Conservation (phyloP, 1,139 yeast genomes). For the Candida freyschussii region DNA sequence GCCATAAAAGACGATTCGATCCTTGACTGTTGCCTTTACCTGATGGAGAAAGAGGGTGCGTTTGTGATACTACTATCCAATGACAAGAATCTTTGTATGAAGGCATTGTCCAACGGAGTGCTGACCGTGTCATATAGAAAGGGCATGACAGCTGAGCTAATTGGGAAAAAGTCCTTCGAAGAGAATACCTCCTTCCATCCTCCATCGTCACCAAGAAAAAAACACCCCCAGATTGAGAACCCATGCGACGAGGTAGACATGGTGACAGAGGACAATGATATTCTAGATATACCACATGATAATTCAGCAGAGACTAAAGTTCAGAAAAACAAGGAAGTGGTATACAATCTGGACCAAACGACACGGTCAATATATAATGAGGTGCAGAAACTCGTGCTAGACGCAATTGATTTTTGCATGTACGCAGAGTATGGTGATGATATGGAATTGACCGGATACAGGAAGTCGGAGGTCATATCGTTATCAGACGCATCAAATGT, state of each 20-base stretch:
- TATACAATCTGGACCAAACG: too few species aligned
- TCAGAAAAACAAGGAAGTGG: too few species aligned
- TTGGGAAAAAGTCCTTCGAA: constrained; percentile 44
- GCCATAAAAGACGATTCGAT: constrained; percentile 74
- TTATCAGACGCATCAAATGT: constrained; percentile 41
- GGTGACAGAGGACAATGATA: too few species aligned
- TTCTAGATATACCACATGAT: too few species aligned
- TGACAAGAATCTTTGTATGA: constrained; percentile 76
- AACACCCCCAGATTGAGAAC: not conserved
- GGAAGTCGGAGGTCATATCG: constrained; percentile 30
- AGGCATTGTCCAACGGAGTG: constrained; percentile 65
- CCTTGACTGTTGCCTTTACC: constrained; percentile 75
- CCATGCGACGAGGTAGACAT: too few species aligned
- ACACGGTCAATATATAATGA: constrained; percentile 33
- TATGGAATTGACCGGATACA: constrained; percentile 45
- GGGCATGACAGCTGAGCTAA: constrained; percentile 56
- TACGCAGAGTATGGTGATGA: constrained; percentile 55
- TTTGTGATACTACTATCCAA: constrained; percentile 68
- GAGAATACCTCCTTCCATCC: constrained; percentile 33
- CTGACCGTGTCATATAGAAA: constrained; percentile 61
- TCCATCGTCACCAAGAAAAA: not conserved
- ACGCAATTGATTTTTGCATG: constrained; percentile 52
- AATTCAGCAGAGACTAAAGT: too few species aligned
- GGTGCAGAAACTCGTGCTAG: constrained; percentile 37
- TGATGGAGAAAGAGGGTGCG: constrained; percentile 37